Evolutionary conservation across 176 grass and related monocot genomes (phyloP).

Genomic region (Zea mays): Zm-B73-REFERENCE-NAM-5.0 NC_050096.1:220089501-220090000

Average conservation of each 20-base stretch:
- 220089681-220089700: constrained; percentile 80
- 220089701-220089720: constrained; percentile 8
- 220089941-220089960: constrained; percentile 60
- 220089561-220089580: constrained; percentile 76
- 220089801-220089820: constrained; percentile 73
- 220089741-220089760: constrained; percentile 8
- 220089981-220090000: constrained; percentile 41
- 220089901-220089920: constrained; percentile 86
- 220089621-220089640: constrained; percentile 58
- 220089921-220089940: constrained; percentile 57
- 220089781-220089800: constrained; percentile 17
- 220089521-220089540: constrained; percentile 61
- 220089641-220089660: constrained; percentile 64
- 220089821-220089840: constrained; percentile 55
- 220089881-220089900: constrained; percentile 79
- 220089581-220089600: constrained; percentile 66
- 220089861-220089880: constrained; percentile 87
- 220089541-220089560: constrained; percentile 58
- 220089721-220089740: constrained; percentile 5
- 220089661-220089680: constrained; percentile 82
- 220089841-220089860: constrained; percentile 53
- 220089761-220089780: constrained; percentile 15
- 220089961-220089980: constrained; percentile 45
- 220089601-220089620: constrained; percentile 52
- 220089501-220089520: constrained; percentile 18